Base-by-base conservation (phyloP, 495 filamentous ascomycete genomes). In the Hyphodiscus hymeniophilus region DNA sequence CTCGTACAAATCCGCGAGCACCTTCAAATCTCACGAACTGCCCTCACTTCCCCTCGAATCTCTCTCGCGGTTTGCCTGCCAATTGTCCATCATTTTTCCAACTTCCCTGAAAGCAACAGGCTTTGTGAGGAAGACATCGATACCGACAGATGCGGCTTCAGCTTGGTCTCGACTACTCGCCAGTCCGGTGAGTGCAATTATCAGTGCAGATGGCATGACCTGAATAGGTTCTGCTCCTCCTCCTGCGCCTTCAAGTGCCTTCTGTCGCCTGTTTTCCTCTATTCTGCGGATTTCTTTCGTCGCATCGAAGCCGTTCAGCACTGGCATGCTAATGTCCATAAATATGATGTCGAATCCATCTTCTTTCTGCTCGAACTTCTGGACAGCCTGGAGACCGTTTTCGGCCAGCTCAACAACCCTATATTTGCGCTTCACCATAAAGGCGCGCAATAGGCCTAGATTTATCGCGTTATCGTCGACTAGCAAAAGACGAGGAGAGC, bases 391-490 rank as follows among this genome's bases (percentile, higher is more conserved):
- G 0, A 57, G 44, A 3, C 57, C 57, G 28, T 60, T 50, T 31
- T 54, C 42, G 2, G 57, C 57, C 26, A 49, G 42, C 20, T 60
- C 46, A 8, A 60, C 26, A 2, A 46, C 31, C 11, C 48, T 40
- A 18, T 55, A 56, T n/a, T 54, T 45, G 11, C 54, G 47, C 49
- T 66, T 67, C 11, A 40, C 55, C 64, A 85, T 72, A 51, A 81
- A 81, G 0, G 79, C 79, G 33, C 75, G 63, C 36, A 87, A 72
- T 1, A 87, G 63, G 6, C 74, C 76, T 20, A 87, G 71, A 52
- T 89, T 89, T 56, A 89, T 86, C 1, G 68, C 65, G 57, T 89
- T 89, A 56, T 89, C 84, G 47, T 89, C 84, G 0, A 87, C 83
- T 0, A 87, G 71, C 1, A 87, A 72, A 3, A 86, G 63, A 20